Evolutionary conservation across 2,329 filamentous ascomycete genomes (phyloP), one percentile per base, ranked within the genome.

Genomic region (Colletotrichum tofieldiae): DNA sequence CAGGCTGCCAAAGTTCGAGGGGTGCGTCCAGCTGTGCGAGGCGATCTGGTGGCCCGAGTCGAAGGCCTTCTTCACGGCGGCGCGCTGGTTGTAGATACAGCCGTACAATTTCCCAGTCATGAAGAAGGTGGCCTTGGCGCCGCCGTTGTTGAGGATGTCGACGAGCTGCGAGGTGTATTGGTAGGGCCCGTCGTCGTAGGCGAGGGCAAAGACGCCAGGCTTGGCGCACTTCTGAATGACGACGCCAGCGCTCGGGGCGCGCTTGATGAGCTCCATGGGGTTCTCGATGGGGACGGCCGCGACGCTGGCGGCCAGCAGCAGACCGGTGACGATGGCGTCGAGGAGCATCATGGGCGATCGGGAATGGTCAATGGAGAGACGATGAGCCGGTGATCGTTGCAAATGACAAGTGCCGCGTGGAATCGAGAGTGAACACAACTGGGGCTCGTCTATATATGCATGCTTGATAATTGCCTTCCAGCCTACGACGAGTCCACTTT

Each of bases 71-170:
- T 88, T 86, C 69, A 91, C 87, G n/a, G 87, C 86, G 14, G 81
- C 80, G 14, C 80, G 78, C 77, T 86, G 87, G 73, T 84, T 84
- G 77, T 87, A 87, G 75, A 87, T 86, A 75, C 86, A 87, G 9
- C 83, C 86, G 61, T 87, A 87, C 32, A 87, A 80, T 0, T 85
- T 87, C 1, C 86, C 86, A 0, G 86, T 88, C 76, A 84, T 84
- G 80, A 88, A 89, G 78, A 88, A 89, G 3, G 86, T 89, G 7
- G 83, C 87, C 77, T 88, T 88, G 52, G 84, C 86, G 9, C 82
- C 84, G 8, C 82, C 84, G 4, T 77, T 77, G 75, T 87, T 82
- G 23, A 90, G 81, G 20, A 84, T 86, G 75, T 89, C 86, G n/a
- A 90, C 80, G 2, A 89, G 79, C 56, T 81, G 79, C 2, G 78